Evolutionary conservation across 1,284 basidiomycete genomes (phyloP).

Genomic region (Apiotrichum sp.): DNA sequence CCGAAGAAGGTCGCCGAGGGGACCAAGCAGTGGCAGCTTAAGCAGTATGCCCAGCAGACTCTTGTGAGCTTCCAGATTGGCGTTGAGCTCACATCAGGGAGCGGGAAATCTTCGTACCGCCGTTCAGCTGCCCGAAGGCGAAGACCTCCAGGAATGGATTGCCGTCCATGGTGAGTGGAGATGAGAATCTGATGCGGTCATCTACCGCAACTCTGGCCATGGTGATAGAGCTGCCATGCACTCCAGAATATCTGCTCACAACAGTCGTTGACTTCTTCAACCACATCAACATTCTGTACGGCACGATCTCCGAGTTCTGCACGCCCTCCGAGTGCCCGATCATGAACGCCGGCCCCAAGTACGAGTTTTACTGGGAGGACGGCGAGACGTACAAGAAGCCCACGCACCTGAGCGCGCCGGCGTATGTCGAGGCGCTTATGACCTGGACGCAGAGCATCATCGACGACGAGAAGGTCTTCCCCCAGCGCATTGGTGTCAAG

Average conservation of each 20-base stretch:
- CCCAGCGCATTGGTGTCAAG: slow-evolving; percentile 87
- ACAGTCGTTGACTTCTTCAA: slow-evolving; percentile 93
- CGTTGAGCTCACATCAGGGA: slow-evolving; percentile 54
- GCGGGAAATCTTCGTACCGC: slow-evolving; percentile 87
- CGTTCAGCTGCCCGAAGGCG: slow-evolving; percentile 86
- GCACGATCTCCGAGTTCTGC: slow-evolving; percentile 93
- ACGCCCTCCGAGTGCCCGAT: slow-evolving; percentile 94
- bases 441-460: slow-evolving; percentile 94
- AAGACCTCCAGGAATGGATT: slow-evolving; percentile 92
- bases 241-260: background rate
- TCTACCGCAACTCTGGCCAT: too few relatives aligned
- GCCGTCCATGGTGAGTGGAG: slow-evolving; percentile 77
- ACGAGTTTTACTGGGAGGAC: slow-evolving; percentile 99
- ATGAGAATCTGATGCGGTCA: background rate
- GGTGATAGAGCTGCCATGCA: too few relatives aligned
- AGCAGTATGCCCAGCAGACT: slow-evolving; percentile 95
- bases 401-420: slow-evolving; percentile 88
- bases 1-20: slow-evolving; percentile 93
- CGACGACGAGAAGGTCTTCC: slow-evolving; percentile 89
- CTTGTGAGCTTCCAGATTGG: slow-evolving; percentile 54
- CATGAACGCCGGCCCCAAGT: slow-evolving; percentile 98
- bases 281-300: slow-evolving; percentile 92
- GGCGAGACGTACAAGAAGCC: slow-evolving; percentile 83
- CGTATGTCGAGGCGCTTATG: slow-evolving; percentile 98
- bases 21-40: slow-evolving; percentile 92